These are phyloP conservation scores for Tardiomyces depauwii DNA, from an alignment of 1,139 yeast genomes.

Conservation along the genomic window DNA sequence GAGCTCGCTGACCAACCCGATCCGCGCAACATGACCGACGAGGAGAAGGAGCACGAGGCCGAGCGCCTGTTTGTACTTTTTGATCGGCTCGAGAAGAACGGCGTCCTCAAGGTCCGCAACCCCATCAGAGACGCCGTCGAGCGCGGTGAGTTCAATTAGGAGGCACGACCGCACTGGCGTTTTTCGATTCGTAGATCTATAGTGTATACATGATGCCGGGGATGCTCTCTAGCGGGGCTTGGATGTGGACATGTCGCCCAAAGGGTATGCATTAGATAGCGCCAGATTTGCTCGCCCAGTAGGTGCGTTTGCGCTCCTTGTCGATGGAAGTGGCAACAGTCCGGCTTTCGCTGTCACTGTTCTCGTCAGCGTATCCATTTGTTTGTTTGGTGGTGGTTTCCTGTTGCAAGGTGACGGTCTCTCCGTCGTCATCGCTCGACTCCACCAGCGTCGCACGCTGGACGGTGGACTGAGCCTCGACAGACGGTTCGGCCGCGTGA, in stretches of 20 bases:
- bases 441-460: too few species aligned
- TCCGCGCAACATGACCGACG: slow-evolving; percentile 32
- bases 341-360: background rate
- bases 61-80: slow-evolving; percentile 40
- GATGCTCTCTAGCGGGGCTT: background rate
- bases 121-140: slow-evolving; percentile 21
- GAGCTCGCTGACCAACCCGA: slow-evolving; percentile 2
- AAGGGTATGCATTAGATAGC: too few species aligned
- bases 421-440: too few species aligned
- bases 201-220: background rate
- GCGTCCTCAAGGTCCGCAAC: slow-evolving; percentile 35
- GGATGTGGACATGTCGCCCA: too few species aligned
- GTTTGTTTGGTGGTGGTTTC: too few species aligned
- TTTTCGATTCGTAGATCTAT: too few species aligned
- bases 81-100: slow-evolving; percentile 38
- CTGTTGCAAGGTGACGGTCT: too few species aligned
- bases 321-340: background rate
- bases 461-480: too few species aligned
- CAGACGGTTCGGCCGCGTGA: background rate
- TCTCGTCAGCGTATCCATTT: background rate
- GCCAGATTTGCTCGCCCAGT: background rate
- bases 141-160: slow-evolving; percentile 10
- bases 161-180: too few species aligned
- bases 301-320: background rate
- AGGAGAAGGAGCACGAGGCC: slow-evolving; percentile 44